phyloP scores from a whole-genome alignment of 352 stramenopile species.

The Halophytophthora batemanensis region DNA sequence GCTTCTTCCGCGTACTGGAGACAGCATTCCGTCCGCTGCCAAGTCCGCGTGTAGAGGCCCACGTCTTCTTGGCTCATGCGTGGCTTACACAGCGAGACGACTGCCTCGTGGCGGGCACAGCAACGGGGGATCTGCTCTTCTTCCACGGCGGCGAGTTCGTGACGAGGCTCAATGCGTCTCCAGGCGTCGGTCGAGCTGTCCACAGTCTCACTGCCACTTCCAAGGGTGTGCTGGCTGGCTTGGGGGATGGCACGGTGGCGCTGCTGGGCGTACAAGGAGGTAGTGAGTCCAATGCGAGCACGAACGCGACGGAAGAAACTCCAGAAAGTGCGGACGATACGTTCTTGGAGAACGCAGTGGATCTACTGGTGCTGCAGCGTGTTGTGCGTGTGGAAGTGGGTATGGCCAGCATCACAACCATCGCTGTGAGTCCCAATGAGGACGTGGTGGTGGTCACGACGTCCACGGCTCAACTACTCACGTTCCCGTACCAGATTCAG shows the following conservation, averaged over 20 bases:
- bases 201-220: conserved; percentile 58
- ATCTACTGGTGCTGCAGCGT: conserved; percentile 56
- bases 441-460: conserved; percentile 65
- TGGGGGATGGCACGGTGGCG: conserved; percentile 63
- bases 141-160: conserved; percentile 81
- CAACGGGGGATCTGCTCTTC: conserved; percentile 80
- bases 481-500: conserved; percentile 70
- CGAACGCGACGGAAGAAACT: conserved; percentile 17
- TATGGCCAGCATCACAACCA: conserved; percentile 34
- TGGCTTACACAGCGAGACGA: conserved; percentile 92
- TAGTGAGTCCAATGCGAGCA: conserved; percentile 23
- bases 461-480: conserved; percentile 62
- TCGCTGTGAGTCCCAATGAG: conserved; percentile 78
- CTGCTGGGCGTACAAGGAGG: conserved; percentile 61
- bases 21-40: conserved; percentile 83
- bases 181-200: conserved; percentile 45
- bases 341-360: conserved; percentile 19
- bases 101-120: conserved; percentile 83
- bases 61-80: conserved; percentile 78
- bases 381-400: conserved; percentile 60
- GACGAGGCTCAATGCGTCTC: conserved; percentile 50
- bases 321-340: conserved; percentile 11
- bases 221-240: conserved; percentile 78
- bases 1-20: conserved; percentile 91
- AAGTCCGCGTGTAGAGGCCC: conserved; percentile 62